phyloP scores from a whole-genome alignment of 805 yeast species.

The Wickerhamiella bombiphila region DNA sequence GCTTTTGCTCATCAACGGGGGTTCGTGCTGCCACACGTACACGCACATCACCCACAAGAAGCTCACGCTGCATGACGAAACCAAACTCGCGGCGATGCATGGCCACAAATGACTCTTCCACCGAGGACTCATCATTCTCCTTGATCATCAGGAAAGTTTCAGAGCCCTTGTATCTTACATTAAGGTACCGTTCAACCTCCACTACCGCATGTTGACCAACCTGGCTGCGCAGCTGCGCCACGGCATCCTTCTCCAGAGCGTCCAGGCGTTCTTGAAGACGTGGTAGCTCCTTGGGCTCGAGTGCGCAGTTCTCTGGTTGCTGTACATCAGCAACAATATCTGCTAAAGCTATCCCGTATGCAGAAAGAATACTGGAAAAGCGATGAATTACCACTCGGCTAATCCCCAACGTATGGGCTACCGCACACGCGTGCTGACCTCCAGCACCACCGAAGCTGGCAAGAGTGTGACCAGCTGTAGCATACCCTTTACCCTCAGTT shows the following conservation, averaged over 20 bases:
- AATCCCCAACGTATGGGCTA: constrained; percentile 60
- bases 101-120: constrained; percentile 32
- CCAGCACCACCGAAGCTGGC: constrained; percentile 92
- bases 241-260: constrained; percentile 31
- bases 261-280: constrained; percentile 34
- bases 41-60: constrained; percentile 58
- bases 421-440: constrained; percentile 74
- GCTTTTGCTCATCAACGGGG: background rate
- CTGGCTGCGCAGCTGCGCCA: constrained; percentile 32
- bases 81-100: constrained; percentile 62
- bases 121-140: constrained; percentile 1
- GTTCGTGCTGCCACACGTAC: constrained; percentile 37
- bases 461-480: constrained; percentile 47
- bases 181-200: constrained; percentile 48
- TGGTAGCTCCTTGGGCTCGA: constrained; percentile 23
- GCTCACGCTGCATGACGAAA: constrained; percentile 42
- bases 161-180: constrained; percentile 76
- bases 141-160: constrained; percentile 71
- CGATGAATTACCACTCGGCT: constrained; percentile 56
- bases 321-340: constrained; percentile 73
- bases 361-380: constrained; percentile 71
- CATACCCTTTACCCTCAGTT: constrained; percentile 73
- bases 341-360: constrained; percentile 79
- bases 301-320: constrained; percentile 44
- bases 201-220: constrained; percentile 28